Conservation (phyloP, 169 alveolate genomes). For the Condylostoma magnum region DNA sequence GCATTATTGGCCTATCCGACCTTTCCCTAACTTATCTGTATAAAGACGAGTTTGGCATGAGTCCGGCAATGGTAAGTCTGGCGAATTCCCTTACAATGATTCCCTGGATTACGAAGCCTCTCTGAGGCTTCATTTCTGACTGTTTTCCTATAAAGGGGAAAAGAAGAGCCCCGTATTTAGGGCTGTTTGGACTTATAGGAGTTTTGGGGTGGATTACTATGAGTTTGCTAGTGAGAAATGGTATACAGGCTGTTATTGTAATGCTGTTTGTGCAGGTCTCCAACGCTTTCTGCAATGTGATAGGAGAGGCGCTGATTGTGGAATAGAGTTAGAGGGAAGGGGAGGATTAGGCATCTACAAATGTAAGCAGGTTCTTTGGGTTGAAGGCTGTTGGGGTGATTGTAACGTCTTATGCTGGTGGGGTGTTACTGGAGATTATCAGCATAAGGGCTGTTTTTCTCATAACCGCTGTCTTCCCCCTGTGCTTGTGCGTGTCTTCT, state of each 20-base stretch:
- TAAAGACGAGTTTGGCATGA: conserved; percentile 57
- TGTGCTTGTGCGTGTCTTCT: conserved; percentile 76
- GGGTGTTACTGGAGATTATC: conserved; percentile 84
- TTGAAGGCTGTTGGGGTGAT: conserved; percentile 88
- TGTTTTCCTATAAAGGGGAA: conserved; percentile 60
- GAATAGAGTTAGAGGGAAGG: conserved; percentile 20
- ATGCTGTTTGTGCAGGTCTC: conserved; percentile 50
- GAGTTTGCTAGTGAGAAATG: conserved; percentile 27
- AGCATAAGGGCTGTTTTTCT: conserved; percentile 62
- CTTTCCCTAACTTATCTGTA: conserved; percentile 52
- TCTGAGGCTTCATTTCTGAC: conserved; percentile 81
- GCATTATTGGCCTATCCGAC: conserved; percentile 42
- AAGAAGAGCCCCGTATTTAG: conserved; percentile 68
- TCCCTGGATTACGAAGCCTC: conserved; percentile 78
- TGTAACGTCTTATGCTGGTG: conserved; percentile 92
- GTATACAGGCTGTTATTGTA: conserved; percentile 30
- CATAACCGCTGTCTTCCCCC: conserved; percentile 88
- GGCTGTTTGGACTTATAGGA: conserved; percentile 41
- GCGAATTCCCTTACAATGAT: conserved; percentile 52
- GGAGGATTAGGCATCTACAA: conserved; percentile 66
- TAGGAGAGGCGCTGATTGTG: conserved; percentile 59
- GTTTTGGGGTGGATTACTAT: conserved; percentile 46
- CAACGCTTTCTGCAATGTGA: conserved; percentile 63
- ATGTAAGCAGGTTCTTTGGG: conserved; percentile 88
- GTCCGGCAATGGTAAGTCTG: conserved; percentile 65